Conservation (phyloP, 78 protist genomes). For the Dictyostelium purpureum region DNA sequence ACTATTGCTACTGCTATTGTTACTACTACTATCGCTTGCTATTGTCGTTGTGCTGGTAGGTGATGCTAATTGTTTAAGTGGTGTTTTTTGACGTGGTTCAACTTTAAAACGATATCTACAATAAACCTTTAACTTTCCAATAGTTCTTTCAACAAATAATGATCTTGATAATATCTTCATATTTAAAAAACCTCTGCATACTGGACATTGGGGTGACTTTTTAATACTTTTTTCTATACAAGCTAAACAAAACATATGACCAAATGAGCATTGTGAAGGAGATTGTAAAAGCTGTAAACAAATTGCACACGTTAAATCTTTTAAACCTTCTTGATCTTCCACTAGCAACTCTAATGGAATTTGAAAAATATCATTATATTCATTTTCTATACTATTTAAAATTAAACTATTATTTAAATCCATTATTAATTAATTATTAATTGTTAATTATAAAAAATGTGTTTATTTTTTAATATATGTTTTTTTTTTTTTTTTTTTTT, state of each 20-base stretch:
- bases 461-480: too few species aligned
- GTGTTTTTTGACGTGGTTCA: too few species aligned
- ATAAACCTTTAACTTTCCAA: conserved; percentile 53
- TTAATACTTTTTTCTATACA: conserved; percentile 40
- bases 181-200: conserved; percentile 32
- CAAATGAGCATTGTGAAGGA: conserved; percentile 65
- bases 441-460: too few species aligned
- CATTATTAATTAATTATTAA: too few species aligned
- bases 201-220: conserved; percentile 58
- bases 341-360: conserved; percentile 50
- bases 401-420: too few species aligned
- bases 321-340: conserved; percentile 40
- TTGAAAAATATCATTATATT: background rate
- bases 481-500: too few species aligned
- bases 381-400: too few species aligned
- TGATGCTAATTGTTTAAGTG: too few species aligned
- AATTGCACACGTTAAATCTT: conserved; percentile 61
- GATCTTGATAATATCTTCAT: conserved; percentile 36
- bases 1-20: too few species aligned
- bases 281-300: conserved; percentile 35
- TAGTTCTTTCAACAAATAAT: conserved; percentile 45
- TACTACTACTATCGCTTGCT: background rate
- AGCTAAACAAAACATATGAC: conserved; percentile 36
- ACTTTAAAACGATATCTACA: conserved; percentile 65
- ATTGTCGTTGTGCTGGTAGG: background rate